A percentile compares a stretch with the other conserved stretches of the same genome.
These are phyloP conservation scores for Fusarium humuli DNA, from an alignment of 2,329 filamentous ascomycete species.

Conservation along the genomic window DNA sequence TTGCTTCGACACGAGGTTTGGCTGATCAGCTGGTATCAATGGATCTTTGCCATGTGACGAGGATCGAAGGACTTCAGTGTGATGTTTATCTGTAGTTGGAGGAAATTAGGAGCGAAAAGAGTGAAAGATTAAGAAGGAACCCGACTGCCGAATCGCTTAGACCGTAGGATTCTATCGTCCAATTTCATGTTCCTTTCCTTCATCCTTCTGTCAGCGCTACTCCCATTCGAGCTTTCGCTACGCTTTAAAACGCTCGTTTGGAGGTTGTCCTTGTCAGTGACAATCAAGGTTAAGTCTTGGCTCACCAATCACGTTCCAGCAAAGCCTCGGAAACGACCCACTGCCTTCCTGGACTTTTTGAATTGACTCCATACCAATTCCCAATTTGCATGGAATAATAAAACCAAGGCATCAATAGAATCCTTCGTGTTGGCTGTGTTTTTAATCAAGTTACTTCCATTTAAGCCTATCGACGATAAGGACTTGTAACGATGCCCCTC, in stretches of 20 bases:
- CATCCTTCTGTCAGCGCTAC: neutral
- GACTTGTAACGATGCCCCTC: neutral
- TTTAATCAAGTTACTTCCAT: neutral
- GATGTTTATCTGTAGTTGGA: neutral
- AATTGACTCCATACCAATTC: neutral
- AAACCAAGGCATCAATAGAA: neutral
- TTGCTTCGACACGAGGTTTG: neutral
- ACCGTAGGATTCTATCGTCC: neutral
- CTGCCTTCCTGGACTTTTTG: neutral
- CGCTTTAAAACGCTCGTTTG: neutral
- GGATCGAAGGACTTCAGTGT: neutral
- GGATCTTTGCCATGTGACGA: neutral
- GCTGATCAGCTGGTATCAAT: neutral
- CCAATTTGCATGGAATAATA: neutral
- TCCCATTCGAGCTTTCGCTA: neutral
- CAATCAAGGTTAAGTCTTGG: neutral
- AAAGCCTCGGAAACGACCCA: neutral
- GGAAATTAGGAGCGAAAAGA: neutral
- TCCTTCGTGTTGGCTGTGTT: neutral
- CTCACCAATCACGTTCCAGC: neutral
- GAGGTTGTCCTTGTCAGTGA: neutral
- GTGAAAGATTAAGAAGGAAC: neutral
- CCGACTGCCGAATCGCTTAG: neutral
- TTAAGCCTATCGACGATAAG: neutral
- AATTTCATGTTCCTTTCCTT: neutral